These are phyloP conservation scores for Telfairia occidentalis DNA, from an alignment of 331 rosid species.

Conservation along the genomic window DNA sequence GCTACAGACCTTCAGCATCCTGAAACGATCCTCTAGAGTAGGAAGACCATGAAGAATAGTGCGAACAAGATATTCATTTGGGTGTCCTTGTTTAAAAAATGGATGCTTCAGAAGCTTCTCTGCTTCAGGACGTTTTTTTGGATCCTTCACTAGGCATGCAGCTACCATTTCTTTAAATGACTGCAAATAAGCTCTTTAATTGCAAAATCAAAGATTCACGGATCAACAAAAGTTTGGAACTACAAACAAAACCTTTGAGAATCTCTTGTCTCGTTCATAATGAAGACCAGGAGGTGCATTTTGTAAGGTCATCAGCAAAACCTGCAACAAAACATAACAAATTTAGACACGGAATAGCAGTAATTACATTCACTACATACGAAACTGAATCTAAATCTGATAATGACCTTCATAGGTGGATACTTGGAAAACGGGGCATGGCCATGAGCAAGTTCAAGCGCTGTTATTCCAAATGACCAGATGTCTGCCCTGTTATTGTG, in stretches of 20 bases:
- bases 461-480: conserved; percentile 99
- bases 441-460: conserved; percentile 98
- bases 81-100: conserved; percentile 72
- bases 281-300: conserved; percentile 99
- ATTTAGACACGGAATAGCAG: conserved; percentile 9
- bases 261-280: conserved; percentile 90
- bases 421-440: conserved; percentile 97
- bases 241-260: conserved; percentile 73
- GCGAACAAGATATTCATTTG: conserved; percentile 48
- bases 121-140: conserved; percentile 88
- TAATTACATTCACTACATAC: neutral
- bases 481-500: conserved; percentile 81
- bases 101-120: conserved; percentile 88
- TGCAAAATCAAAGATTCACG: conserved; percentile 16
- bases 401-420: conserved; percentile 91
- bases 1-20: conserved; percentile 60
- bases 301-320: conserved; percentile 93
- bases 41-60: conserved; percentile 70
- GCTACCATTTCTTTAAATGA: conserved; percentile 90
- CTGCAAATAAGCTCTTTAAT: conserved; percentile 37
- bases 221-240: conserved; percentile 14
- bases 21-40: conserved; percentile 87
- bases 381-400: conserved; percentile 8
- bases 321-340: conserved; percentile 39
- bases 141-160: conserved; percentile 95